Base-by-base conservation (phyloP, 129 eudicot genomes). In the Tanacetum coccineum region DNA sequence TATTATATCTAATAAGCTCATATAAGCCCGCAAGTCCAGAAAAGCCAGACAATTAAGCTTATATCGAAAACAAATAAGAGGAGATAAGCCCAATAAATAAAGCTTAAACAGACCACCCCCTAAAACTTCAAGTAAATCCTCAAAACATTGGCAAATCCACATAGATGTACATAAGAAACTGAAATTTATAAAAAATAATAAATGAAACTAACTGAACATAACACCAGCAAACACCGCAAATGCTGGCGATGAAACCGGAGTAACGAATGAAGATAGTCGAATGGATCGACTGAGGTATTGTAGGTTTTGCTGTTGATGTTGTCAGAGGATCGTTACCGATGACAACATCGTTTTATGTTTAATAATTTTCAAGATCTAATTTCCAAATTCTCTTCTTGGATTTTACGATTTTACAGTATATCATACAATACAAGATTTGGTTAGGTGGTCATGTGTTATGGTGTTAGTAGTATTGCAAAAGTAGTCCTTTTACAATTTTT, bases 181-280 rank as follows among this genome's bases (percentile, higher is more conserved):
- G 25, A 22, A 22, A 22, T 22, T 22, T 22, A 22, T 22, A 22
- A 22, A 22, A 22, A 22, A 22, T 22, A 22, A 12, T 9, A 56
- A 19, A 4, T 9, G 18, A 4, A 10, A 39, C 9, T 19, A 3
- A n/a, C 88, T 80, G 67, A 91, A 85, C 98, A 91, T 91, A 64
- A 82, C 98, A 69, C 98, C 98, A 47, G 84, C 82, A 67, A n/a
- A 87, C 94, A 26, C 94, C 96, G 66, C 77, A 91, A 67, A 91
- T 59, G 79, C 85, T 92, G 73, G 96, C 98, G 83, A 91, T 73
- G 80, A 91, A 91, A 66, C 96, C 96, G 20, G 98, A 80, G 82
- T 91, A 91, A 70, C 98, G 14, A 87, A 13, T 96, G 98, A 22
- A 83, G 85, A 59, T 85, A 89, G 14, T 91, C 88, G 39, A 79